Conservation (phyloP, 345 rosid species). For the Gossypium bickii region DNA sequence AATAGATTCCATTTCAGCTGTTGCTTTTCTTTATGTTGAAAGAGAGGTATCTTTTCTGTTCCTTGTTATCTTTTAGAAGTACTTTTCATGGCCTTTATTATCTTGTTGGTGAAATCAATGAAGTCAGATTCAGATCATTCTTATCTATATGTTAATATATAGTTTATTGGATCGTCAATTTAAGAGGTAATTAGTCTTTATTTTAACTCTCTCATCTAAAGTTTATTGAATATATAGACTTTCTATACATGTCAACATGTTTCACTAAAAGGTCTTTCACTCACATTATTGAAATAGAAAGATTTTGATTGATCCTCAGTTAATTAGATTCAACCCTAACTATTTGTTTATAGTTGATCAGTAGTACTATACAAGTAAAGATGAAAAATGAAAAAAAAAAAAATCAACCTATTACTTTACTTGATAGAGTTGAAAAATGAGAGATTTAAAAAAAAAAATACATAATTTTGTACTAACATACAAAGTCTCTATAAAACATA, state of each 20-base stretch:
- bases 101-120: neutral
- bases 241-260: neutral
- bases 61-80: neutral
- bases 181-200: neutral
- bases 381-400: neutral
- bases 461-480: too few relatives aligned
- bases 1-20: constrained; percentile 11
- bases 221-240: neutral
- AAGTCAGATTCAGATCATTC: neutral
- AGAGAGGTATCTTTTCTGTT: neutral
- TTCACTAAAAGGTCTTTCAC: neutral
- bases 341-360: too few relatives aligned
- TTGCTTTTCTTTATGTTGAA: constrained; percentile 6
- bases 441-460: too few relatives aligned
- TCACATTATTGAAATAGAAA: neutral
- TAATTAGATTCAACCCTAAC: neutral
- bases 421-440: too few relatives aligned
- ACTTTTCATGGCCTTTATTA: neutral
- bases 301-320: neutral
- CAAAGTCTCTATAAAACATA: too few relatives aligned
- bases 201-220: neutral
- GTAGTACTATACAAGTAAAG: neutral
- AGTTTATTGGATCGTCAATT: neutral
- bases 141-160: neutral
- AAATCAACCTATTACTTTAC: too few relatives aligned